phyloP scores from a whole-genome alignment of 305 asterid species.

The Fraxinus sp. region DNA sequence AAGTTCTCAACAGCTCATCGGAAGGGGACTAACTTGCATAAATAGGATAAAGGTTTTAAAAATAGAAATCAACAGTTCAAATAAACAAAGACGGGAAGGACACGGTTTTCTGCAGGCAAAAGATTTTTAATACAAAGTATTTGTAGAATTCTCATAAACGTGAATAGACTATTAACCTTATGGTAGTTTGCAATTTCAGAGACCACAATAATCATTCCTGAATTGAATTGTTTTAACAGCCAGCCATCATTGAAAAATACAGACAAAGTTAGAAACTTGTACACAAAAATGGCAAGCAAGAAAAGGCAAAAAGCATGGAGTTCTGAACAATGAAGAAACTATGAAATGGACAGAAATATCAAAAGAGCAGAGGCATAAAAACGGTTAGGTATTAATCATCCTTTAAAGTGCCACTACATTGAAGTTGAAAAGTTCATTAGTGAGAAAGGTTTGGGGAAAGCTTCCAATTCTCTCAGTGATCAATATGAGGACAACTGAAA shows the following conservation, averaged over 20 bases:
- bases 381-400: neutral
- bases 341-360: neutral
- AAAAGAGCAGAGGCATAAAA: neutral
- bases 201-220: neutral
- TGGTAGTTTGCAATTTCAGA: neutral
- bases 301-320: neutral
- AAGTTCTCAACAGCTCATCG: neutral
- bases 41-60: neutral
- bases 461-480: neutral
- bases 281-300: neutral
- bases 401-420: neutral
- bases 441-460: neutral
- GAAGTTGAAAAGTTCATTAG: neutral
- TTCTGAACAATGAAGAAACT: neutral
- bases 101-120: neutral
- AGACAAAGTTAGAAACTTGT: conserved; percentile 2
- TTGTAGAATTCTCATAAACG: neutral
- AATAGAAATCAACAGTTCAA: neutral
- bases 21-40: neutral
- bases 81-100: neutral
- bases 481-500: neutral
- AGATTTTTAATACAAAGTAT: neutral
- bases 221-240: neutral
- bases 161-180: neutral
- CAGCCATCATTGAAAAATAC: neutral